Evolutionary conservation across 1,284 basidiomycete species (phyloP).

Genomic region (Microbotryum violaceum): DNA sequence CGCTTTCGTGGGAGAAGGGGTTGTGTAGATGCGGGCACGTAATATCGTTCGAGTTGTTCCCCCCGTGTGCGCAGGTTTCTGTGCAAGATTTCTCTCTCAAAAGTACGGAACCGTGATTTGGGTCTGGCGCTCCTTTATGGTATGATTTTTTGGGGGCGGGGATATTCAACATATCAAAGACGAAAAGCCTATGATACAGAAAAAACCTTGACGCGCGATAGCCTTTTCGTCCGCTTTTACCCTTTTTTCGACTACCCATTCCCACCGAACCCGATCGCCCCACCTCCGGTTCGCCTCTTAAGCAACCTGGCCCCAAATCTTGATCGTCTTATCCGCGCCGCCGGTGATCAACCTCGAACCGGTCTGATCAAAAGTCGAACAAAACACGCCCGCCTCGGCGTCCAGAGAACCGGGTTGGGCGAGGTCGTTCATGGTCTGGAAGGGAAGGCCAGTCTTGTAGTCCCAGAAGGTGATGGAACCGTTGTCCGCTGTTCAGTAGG

Average conservation of each 20-base stretch:
- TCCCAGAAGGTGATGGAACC: slow-evolving; percentile 87
- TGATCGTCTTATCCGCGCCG: slow-evolving; percentile 97
- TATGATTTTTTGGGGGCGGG: no score
- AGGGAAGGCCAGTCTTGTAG: slow-evolving; percentile 85
- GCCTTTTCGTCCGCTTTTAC: no score
- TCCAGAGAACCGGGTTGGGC: slow-evolving; percentile 96
- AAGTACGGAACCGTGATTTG: no score
- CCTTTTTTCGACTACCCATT: not conserved
- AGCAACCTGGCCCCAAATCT: slow-evolving; percentile 40
- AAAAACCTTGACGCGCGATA: no score
- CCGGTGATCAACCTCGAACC: slow-evolving; percentile 93
- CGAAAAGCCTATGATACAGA: no score
- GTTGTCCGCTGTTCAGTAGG: slow-evolving; percentile 60
- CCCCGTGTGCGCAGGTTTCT: no score
- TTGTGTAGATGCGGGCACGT: no score
- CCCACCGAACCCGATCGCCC: not conserved
- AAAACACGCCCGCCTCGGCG: slow-evolving; percentile 82
- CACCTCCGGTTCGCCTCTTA: not conserved
- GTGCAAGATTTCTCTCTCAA: no score
- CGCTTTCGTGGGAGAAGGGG: no score
- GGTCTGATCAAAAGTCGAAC: slow-evolving; percentile 91
- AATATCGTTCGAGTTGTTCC: no score
- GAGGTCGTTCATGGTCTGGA: slow-evolving; percentile 87
- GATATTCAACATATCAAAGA: no score
- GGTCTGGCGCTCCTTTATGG: no score